phyloP scores from a whole-genome alignment of 768 basidiomycete species.

The Tephrocybe sp. region DNA sequence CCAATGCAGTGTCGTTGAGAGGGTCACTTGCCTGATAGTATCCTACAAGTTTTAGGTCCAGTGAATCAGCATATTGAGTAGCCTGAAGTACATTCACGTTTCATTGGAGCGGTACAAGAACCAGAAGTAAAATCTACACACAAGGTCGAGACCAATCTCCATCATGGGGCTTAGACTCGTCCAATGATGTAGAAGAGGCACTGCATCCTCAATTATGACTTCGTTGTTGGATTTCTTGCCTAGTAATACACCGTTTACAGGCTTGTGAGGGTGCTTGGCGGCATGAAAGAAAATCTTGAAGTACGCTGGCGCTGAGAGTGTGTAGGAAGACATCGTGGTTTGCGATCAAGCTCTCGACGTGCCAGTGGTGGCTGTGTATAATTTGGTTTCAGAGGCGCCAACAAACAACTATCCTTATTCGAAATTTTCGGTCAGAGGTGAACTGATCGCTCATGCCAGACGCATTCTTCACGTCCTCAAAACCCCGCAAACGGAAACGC shows the following conservation, averaged over 20 bases:
- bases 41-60: slow-evolving; percentile 57
- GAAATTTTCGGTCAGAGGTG: slow-evolving; percentile 4
- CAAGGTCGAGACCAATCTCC: slow-evolving; percentile 81
- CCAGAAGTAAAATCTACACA: slow-evolving; percentile 30
- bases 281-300: slow-evolving; percentile 77
- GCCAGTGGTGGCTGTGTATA: slow-evolving; percentile 6
- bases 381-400: background rate
- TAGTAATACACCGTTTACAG: slow-evolving; percentile 79
- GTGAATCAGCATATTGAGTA: slow-evolving; percentile 54
- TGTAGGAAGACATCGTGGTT: too few relatives aligned
- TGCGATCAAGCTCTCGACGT: too few relatives aligned
- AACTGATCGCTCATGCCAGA: slow-evolving; percentile 62
- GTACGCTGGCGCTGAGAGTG: slow-evolving; percentile 61
- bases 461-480: slow-evolving; percentile 71
- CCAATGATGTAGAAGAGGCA: slow-evolving; percentile 86
- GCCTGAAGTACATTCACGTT: slow-evolving; percentile 41
- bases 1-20: slow-evolving; percentile 58
- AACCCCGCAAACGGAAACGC: slow-evolving; percentile 65
- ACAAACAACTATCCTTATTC: background rate
- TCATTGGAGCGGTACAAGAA: background rate
- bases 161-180: slow-evolving; percentile 83
- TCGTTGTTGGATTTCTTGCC: slow-evolving; percentile 42
- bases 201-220: slow-evolving; percentile 59
- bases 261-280: slow-evolving; percentile 73
- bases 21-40: slow-evolving; percentile 77